Base-by-base conservation (phyloP, 495 filamentous ascomycete genomes). In the Talaromyces stipitatus region DNA sequence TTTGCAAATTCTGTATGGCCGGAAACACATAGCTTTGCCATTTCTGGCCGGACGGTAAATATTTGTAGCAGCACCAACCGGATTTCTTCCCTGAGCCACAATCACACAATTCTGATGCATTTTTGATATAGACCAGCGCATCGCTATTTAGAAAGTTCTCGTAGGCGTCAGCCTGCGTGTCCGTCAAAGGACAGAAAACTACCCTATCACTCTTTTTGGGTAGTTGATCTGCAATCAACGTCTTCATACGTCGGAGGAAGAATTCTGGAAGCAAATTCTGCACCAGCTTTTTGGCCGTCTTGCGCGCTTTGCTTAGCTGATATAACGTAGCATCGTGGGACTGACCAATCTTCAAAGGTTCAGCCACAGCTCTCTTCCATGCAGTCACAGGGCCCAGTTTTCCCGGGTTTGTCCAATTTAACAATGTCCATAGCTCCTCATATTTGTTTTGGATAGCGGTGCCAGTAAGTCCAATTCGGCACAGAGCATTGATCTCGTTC, bases 381-480 rank as follows among this genome's bases (percentile, higher is more conserved):
- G 85, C 83, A 14, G 78, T 76, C 9, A 89, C 71, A 0, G 90
- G 87, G 2, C 94, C 94, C 59, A 97, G 85, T 32, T 80, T 74
- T 0, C 94, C 95, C 1, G 94, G 94, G 63, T 96, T 95, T 1
- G 91, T 91, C 94, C 94, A 98, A 70, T 97, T 97, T 11, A 98
- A 74, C 3, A 98, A 77, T 3, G 91, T 94, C 94, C 94, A 98
- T 1, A 98, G 80, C 69, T 98, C 95, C 64, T 96, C 90, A 66
- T 98, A 98, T 61, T 91, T 92, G 67, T 98, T 98, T 59, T 98
- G 94, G 16, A 98, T 97, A 8, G 95, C 95, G 4, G 94, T 98
- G 6, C 94, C 94, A 0, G 95, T 97, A 23, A 98, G 73, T 0
- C 94, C 94, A 56, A 98, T 94, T 22, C 94, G 79, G 63, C 95